phyloP scores from a whole-genome alignment of 2,329 filamentous ascomycete genomes.

The Pseudopyricularia javanii region DNA sequence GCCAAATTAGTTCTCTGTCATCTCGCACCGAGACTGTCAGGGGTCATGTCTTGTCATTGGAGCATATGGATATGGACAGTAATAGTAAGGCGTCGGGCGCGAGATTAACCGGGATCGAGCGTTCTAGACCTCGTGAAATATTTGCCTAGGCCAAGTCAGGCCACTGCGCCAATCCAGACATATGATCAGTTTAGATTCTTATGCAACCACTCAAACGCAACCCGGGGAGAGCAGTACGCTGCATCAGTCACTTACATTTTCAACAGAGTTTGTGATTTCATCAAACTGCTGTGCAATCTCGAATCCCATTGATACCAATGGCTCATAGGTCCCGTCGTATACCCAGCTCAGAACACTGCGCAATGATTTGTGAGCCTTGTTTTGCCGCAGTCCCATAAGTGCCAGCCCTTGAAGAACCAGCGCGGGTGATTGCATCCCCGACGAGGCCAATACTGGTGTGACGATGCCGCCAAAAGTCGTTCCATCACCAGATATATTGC shows the following conservation, averaged over 20 bases:
- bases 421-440: conserved; percentile 16
- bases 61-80: not conserved
- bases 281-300: conserved; percentile 69
- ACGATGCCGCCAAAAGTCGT: conserved; percentile 59
- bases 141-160: not conserved
- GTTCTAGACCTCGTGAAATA: not conserved
- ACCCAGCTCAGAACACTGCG: conserved; percentile 73
- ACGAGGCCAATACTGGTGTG: conserved; percentile 59
- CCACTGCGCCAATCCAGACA: not conserved
- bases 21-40: too few species aligned
- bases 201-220: not conserved
- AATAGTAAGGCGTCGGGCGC: not conserved
- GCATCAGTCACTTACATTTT: conserved; percentile 27
- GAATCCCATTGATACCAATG: conserved; percentile 69
- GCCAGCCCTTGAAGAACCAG: conserved; percentile 66
- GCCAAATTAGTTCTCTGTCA: too few species aligned
- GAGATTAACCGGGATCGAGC: not conserved
- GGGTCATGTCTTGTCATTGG: too few species aligned
- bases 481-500: not conserved
- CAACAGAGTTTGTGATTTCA: conserved; percentile 56
- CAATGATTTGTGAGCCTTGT: conserved; percentile 64
- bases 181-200: not conserved
- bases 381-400: conserved; percentile 69
- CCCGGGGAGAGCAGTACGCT: not conserved
- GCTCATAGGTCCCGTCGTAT: conserved; percentile 59